Conservation (phyloP, 2,329 filamentous ascomycete genomes). For the Verticillium tricorpus region DNA sequence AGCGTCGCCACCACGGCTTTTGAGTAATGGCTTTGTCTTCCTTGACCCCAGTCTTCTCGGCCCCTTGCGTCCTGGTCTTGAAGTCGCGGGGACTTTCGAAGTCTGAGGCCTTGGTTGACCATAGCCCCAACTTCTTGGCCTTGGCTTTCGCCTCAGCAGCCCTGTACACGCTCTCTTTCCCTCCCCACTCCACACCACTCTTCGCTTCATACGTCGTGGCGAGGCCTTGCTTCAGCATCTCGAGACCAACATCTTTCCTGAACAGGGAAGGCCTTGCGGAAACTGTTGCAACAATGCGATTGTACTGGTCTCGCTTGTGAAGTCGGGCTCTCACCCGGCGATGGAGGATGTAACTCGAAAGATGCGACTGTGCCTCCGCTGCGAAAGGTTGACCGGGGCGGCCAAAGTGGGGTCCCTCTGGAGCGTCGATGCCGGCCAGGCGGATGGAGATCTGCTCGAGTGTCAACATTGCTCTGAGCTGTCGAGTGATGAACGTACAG, state of each 20-base stretch:
- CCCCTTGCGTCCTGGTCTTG: slow-evolving; percentile 54
- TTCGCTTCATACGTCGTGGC: slow-evolving; percentile 96
- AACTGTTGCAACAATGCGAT: slow-evolving; percentile 82
- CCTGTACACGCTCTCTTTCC: slow-evolving; percentile 59
- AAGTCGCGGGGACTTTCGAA: slow-evolving; percentile 86
- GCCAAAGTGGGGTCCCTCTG: slow-evolving; percentile 90
- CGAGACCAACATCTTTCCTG: slow-evolving; percentile 75
- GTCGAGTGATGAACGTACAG: slow-evolving; percentile 48
- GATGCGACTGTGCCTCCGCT: slow-evolving; percentile 75
- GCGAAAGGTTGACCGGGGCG: slow-evolving; percentile 79
- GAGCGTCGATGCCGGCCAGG: slow-evolving; percentile 88
- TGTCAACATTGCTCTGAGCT: background rate
- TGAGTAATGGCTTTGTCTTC: slow-evolving; percentile 17
- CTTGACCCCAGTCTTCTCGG: slow-evolving; percentile 18
- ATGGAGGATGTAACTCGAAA: slow-evolving; percentile 67
- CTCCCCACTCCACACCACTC: slow-evolving; percentile 82
- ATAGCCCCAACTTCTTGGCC: slow-evolving; percentile 65
- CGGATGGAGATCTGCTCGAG: slow-evolving; percentile 71
- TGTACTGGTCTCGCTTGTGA: slow-evolving; percentile 85
- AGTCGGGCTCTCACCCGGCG: slow-evolving; percentile 77
- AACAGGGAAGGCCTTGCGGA: slow-evolving; percentile 66
- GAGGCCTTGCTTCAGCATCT: slow-evolving; percentile 81
- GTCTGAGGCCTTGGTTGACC: slow-evolving; percentile 58
- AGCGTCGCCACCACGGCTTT: slow-evolving; percentile 11
- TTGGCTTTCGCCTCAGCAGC: slow-evolving; percentile 64